Evolutionary conservation across 140 eudicot genomes (phyloP), one percentile per base, ranked within the genome.

Genomic region (Stevia rebaudiana): DNA sequence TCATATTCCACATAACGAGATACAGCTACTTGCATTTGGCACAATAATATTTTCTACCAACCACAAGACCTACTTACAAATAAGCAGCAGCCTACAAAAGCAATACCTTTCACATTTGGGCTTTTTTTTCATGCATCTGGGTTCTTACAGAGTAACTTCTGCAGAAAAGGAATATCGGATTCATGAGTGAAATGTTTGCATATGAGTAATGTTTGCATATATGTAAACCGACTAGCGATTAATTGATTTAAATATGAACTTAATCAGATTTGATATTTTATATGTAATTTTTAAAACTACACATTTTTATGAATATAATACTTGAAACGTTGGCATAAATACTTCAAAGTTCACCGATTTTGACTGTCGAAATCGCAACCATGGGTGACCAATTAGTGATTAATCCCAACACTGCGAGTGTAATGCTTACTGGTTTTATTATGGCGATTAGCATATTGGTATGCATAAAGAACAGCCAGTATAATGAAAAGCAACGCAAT

Each of bases 401-500:
- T 15, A 41, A 35, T 19, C 56, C 48, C 10, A 12, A 19, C 33
- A 18, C 19, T 41, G 49, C 33, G 28, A 67, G 56, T 28, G 30
- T 25, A 58, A 54, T 8, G 43, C 80, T 75, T 68, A 75, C 80
- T 51, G 71, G 56, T 35, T 73, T 73, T 73, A 46, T 73, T 73
- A 44, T 68, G 63, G 12, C 75, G 59, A 16, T 51, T 75, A 25
- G 75, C 74, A 51, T 60, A 61, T n/a, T 16, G 9, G 3, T 75
- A 68, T 11, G 80, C 80, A 15, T 68, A 75, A 11, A 75, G 60
- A 44, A 75, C 51, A 4, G 80, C 80, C 60, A 75, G 48, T 61
- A 75, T 68, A 51, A 75, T 68, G 75, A 75, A 30, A 68, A 75
- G 42, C 57, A 68, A 41, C 41, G 80, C 75, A 61, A 75, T 75